Evolutionary conservation across 371 early-diverging fungal species (phyloP).

Genomic region (Circinella minor): DNA sequence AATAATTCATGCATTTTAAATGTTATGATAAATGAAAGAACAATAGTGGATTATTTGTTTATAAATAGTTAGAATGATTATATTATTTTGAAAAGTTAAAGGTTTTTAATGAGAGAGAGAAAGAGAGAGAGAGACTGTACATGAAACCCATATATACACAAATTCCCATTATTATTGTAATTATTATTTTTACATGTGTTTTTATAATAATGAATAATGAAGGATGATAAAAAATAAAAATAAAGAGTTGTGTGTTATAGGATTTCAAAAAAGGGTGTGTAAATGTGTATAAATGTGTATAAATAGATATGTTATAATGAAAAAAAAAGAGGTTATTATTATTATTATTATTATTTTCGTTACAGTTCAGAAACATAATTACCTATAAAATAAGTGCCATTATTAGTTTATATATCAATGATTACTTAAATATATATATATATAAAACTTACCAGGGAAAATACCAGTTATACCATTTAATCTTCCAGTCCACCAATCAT

Average conservation of each 20-base stretch:
- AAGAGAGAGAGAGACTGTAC: neutral
- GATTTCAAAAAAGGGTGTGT: neutral
- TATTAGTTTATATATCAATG: no score
- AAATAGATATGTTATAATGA: neutral
- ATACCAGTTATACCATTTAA: constrained; percentile 60
- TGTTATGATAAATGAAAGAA: no score
- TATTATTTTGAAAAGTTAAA: no score
- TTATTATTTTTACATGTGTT: no score
- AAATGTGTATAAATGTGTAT: no score
- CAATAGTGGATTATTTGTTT: neutral
- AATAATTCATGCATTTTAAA: no score
- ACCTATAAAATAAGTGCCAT: constrained; percentile 11
- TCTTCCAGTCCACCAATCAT: constrained; percentile 83
- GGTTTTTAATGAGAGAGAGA: no score
- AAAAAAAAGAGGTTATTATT: neutral
- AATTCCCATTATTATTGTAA: no score
- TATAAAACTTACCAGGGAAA: constrained; percentile 64
- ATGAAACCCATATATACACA: neutral
- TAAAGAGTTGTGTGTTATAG: no score
- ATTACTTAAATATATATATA: no score
- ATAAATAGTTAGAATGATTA: neutral
- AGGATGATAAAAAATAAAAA: no score
- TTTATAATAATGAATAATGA: no score
- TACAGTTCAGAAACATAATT: constrained; percentile 36
- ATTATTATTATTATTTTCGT: neutral